phyloP scores from a whole-genome alignment of 2,329 filamentous ascomycete species.

The Diaporthe caulivora region DNA sequence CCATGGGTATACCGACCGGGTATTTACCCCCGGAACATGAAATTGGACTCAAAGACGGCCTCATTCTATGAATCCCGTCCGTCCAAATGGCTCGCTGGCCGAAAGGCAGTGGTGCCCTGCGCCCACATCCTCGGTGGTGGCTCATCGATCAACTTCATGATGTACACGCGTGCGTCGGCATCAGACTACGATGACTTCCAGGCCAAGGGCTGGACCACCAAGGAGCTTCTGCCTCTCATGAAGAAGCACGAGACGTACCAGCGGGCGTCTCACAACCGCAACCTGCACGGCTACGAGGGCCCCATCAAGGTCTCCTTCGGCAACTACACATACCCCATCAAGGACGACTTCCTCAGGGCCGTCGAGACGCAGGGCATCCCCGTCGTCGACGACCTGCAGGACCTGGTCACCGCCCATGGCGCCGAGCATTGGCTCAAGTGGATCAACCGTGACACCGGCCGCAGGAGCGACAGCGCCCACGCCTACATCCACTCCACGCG shows the following conservation, averaged over 20 bases:
- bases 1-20: slow-evolving; percentile 82
- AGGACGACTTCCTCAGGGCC: slow-evolving; percentile 82
- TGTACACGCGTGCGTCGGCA: slow-evolving; percentile 79
- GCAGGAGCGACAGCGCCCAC: slow-evolving; percentile 82
- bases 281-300: slow-evolving; percentile 81
- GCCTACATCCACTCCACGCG: slow-evolving; percentile 84
- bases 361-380: slow-evolving; percentile 81
- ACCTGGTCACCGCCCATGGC: slow-evolving; percentile 76
- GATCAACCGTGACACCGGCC: slow-evolving; percentile 81
- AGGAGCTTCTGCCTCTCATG: slow-evolving; percentile 82
- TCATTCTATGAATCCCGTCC: slow-evolving; percentile 85
- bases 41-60: slow-evolving; percentile 83
- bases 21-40: slow-evolving; percentile 83
- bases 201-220: slow-evolving; percentile 82
- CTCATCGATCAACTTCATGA: slow-evolving; percentile 84
- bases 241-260: slow-evolving; percentile 87
- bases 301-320: slow-evolving; percentile 87
- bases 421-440: slow-evolving; percentile 89
- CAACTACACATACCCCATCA: slow-evolving; percentile 85
- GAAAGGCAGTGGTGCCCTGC: slow-evolving; percentile 80
- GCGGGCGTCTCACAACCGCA: slow-evolving; percentile 71
- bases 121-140: slow-evolving; percentile 80
- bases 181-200: slow-evolving; percentile 85
- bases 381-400: slow-evolving; percentile 81
- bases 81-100: slow-evolving; percentile 78